Evolutionary conservation across 2,329 filamentous ascomycete species (phyloP).

Genomic region (Sclerotinia minor): DNA sequence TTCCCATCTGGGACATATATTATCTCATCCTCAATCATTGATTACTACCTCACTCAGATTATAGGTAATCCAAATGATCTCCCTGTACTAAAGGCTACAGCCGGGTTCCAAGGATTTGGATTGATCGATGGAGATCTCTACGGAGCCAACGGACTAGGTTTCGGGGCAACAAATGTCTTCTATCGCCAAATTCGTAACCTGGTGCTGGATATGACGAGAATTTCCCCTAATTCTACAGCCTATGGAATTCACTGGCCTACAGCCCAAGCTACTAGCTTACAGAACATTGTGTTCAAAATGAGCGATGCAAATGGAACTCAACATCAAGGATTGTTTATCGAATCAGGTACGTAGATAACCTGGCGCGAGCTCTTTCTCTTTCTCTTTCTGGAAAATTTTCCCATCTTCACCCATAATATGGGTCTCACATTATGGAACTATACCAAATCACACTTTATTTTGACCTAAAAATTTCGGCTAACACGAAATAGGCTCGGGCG

Average conservation of each 20-base stretch:
- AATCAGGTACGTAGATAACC: slow-evolving; percentile 45
- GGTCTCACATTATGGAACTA: too few species aligned
- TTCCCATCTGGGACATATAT: slow-evolving; percentile 39
- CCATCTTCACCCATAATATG: not conserved
- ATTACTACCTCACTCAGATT: slow-evolving; percentile 37
- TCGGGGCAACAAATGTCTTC: slow-evolving; percentile 71
- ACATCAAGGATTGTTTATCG: slow-evolving; percentile 61
- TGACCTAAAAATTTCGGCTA: not conserved
- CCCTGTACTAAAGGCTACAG: slow-evolving; percentile 71
- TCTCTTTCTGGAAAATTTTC: too few species aligned
- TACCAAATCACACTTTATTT: not conserved
- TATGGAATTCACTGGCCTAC: slow-evolving; percentile 55
- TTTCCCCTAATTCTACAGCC: slow-evolving; percentile 36
- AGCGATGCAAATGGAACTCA: slow-evolving; percentile 47
- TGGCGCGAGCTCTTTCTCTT: not conserved
- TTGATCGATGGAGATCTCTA: slow-evolving; percentile 88
- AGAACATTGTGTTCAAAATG: slow-evolving; percentile 63
- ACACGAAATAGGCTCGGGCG: slow-evolving; percentile 51
- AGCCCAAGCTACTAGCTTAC: slow-evolving; percentile 58
- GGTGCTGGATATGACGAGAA: slow-evolving; percentile 54
- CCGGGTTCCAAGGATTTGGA: slow-evolving; percentile 70
- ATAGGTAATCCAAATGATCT: slow-evolving; percentile 44
- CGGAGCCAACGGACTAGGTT: slow-evolving; percentile 66
- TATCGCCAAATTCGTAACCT: slow-evolving; percentile 66
- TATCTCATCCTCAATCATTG: slow-evolving; percentile 34